Evolutionary conservation across 2,329 filamentous ascomycete species (phyloP).

Genomic region (Aureobasidium zeae): DNA sequence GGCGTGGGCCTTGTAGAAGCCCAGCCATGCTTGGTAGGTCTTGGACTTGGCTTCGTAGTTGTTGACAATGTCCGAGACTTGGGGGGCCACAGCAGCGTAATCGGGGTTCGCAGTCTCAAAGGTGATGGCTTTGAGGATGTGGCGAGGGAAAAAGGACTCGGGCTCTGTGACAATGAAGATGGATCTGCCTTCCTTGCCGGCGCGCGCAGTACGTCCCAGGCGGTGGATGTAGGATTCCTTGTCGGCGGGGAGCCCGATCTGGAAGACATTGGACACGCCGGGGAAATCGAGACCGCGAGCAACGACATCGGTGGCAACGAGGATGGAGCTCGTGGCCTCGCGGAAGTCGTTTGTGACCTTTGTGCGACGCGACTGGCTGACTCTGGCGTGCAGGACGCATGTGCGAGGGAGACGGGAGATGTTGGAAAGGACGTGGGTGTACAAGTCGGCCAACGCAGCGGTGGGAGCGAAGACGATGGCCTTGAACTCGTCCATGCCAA

Average conservation of each 20-base stretch:
- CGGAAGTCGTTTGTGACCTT: constrained; percentile 38
- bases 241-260: constrained; percentile 54
- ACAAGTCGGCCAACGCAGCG: constrained; percentile 35
- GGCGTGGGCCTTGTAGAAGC: constrained; percentile 32
- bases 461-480: constrained; percentile 40
- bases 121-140: constrained; percentile 43
- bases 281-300: constrained; percentile 96
- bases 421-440: constrained; percentile 28
- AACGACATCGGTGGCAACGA: constrained; percentile 61
- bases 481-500: constrained; percentile 31
- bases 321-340: constrained; percentile 37
- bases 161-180: constrained; percentile 44
- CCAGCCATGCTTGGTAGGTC: constrained; percentile 40
- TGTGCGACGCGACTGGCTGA: constrained; percentile 35
- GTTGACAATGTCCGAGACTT: constrained; percentile 36
- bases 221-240: constrained; percentile 72
- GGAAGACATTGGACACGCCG: constrained; percentile 83
- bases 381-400: constrained; percentile 31
- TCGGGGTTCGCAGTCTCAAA: constrained; percentile 9
- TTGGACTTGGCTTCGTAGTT: constrained; percentile 32
- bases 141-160: constrained; percentile 44
- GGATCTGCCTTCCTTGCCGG: constrained; percentile 58
- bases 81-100: constrained; percentile 30
- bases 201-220: constrained; percentile 85
- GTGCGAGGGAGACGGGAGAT: constrained; percentile 14